Base-by-base conservation (phyloP, 768 basidiomycete genomes). In the Amanita pseudoporphyria region DNA sequence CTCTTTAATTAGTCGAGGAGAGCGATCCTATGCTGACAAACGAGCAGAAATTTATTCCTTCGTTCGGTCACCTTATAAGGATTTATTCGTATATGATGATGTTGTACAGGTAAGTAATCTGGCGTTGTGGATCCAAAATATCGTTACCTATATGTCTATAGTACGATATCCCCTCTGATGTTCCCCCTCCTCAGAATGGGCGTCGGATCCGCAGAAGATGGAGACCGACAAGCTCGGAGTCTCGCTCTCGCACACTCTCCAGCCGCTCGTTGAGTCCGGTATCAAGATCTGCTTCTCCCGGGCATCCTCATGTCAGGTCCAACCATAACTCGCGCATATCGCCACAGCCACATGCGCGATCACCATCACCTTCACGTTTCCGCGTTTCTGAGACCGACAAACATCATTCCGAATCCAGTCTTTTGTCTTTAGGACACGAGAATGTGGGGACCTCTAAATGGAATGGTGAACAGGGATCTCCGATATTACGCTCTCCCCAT, bases 31-130 rank as follows among this genome's bases (percentile, higher is more conserved):
- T 19, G 12, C 32, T 38, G 6, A 51, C 44, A 9, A 22, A 22
- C 16, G 35, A 24, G 14, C 54, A 93, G 93, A 97, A 66, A 74
- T 96, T 33, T 96, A 95, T 62, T 79, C 77, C 36, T 97, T 87
- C 62, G 72, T 95, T 16, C 77, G 93, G 45, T 94, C 91, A 7
- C 93, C 93, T 1, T 95, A 81, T 63, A 80, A 81, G 57, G 90
- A 93, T 64, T 72, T 96, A 19, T 76, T 80, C 45, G 72, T 78
- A 9, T 97, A 94, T 60, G 93, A 97, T 62, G 72, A 72, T 12
- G 73, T 79, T 5, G 87, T 81, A 12, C 92, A 96, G 78, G 92
- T 87, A 57, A 54, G 65, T 57, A 37, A 26, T 40, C 24, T 36
- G 14, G 10, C 26, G 12, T 16, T 21, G n/a, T 21, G 30, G 53